Base-by-base conservation (phyloP, 106 monocot genomes). In the Triglochin maritima region DNA sequence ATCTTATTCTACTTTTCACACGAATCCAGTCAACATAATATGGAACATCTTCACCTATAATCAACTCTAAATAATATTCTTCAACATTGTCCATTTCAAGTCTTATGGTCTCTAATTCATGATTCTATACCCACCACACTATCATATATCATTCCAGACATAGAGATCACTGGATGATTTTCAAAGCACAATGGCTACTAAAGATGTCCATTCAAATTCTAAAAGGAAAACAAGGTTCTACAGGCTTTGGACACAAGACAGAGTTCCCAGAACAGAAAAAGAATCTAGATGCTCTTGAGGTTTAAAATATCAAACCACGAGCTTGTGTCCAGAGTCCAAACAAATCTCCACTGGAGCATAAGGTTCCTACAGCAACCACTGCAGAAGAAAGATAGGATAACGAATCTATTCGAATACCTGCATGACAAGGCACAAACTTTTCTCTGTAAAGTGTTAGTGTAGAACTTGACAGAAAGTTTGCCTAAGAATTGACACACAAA, bases 1-100 rank as follows among this genome's bases (percentile, higher is more conserved):
- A 76, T 81, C 66, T 68, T 71, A 77, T 88, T 84, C 81, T 9
- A 65, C 53, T 64, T 89, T 85, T 82, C 76, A 71, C 75, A 85
- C 65, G 72, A 64, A 67, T 59, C 72, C 71, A 49, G 75, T 82
- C 50, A 59, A 64, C 76, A 80, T 59, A 47, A 60, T 78, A 73
- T 62, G 53, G 58, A 54, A 49, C 66, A 63, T 47, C 8, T 72
- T 69, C 14, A 2, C 13, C 65, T 4, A 60, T 6, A 5, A 44
- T 13, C 68, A 12, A 64, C 46, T 75, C 46, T 75, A 44, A 46
- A 42, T 41, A 5, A 46, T 59, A 75, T 58, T 60, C 59, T 50
- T 61, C 41, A 58, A 41, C 49, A 64, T 57, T 51, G 53, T 52
- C 60, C 44, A 57, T 57, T 15, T 57, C 59, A 59, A 59, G n/a